phyloP scores from a whole-genome alignment of 306 rosid genomes.

The Pyrus communis region DNA sequence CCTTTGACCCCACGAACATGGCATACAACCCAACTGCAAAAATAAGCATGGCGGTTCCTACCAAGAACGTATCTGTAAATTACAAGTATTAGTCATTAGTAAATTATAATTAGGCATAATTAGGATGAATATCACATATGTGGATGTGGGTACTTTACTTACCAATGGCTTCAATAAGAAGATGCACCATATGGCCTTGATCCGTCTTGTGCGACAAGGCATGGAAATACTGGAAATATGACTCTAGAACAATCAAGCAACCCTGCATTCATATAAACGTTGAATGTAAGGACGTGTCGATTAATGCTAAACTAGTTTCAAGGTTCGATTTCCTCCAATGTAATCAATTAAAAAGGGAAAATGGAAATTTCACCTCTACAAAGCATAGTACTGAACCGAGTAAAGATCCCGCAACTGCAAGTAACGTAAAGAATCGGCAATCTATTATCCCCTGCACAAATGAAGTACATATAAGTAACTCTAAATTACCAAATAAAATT shows the following conservation, averaged over 20 bases:
- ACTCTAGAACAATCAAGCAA: slow-evolving; percentile 23
- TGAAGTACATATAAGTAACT: background rate
- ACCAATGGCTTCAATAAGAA: slow-evolving; percentile 55
- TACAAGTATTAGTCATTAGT: background rate
- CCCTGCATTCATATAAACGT: slow-evolving; percentile 32
- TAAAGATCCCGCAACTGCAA: slow-evolving; percentile 46
- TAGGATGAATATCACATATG: background rate
- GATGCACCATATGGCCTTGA: slow-evolving; percentile 32
- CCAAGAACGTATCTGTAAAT: slow-evolving; percentile 42
- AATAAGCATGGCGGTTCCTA: slow-evolving; percentile 44
- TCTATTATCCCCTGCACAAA: slow-evolving; percentile 33
- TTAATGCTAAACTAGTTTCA: too few species aligned
- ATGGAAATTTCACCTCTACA: slow-evolving; percentile 26
- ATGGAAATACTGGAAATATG: slow-evolving; percentile 37
- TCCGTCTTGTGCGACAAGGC: slow-evolving; percentile 29
- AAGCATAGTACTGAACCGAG: slow-evolving; percentile 45
- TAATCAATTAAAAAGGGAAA: background rate
- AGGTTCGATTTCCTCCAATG: background rate
- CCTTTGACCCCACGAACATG: slow-evolving; percentile 36
- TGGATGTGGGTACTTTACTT: background rate
- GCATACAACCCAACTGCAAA: slow-evolving; percentile 41
- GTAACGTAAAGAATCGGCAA: slow-evolving; percentile 44
- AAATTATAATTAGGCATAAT: background rate
- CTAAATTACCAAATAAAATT: background rate
- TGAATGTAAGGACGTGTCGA: background rate